phyloP scores from a whole-genome alignment of 257 asterid genomes.

The Apocynum venetum region DNA sequence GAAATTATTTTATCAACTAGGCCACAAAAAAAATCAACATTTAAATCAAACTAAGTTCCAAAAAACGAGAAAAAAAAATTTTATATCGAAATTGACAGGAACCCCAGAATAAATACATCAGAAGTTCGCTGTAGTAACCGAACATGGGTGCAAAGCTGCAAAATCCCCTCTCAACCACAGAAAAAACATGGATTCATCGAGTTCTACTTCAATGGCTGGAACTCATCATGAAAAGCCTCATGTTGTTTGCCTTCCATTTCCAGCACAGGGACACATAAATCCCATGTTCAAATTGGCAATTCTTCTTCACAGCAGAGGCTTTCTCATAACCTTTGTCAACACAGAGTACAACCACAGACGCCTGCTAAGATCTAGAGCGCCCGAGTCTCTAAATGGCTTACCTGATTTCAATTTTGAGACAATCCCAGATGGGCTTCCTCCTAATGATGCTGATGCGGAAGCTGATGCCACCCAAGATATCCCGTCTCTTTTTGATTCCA shows the following conservation, averaged over 20 bases:
- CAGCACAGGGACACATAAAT: slow-evolving; percentile 28
- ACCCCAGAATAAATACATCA: no score
- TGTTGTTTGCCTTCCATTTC: slow-evolving; percentile 24
- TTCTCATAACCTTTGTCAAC: slow-evolving; percentile 28
- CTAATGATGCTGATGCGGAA: slow-evolving; percentile 12
- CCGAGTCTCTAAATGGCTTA: slow-evolving; percentile 11
- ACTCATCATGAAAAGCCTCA: slow-evolving; percentile 6
- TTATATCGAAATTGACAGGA: no score
- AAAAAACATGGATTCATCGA: no score
- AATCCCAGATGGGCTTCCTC: slow-evolving; percentile 32
- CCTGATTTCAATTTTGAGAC: slow-evolving; percentile 19
- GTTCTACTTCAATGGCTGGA: no score
- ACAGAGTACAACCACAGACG: slow-evolving; percentile 30
- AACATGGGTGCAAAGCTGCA: no score
- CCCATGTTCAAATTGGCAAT: slow-evolving; percentile 26
- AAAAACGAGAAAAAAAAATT: no score
- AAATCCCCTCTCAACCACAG: no score
- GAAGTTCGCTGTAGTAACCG: no score
- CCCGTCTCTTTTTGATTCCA: slow-evolving; percentile 19
- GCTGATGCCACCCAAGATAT: slow-evolving; percentile 21
- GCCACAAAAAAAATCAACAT: no score
- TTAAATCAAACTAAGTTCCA: no score
- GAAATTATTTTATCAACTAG: no score
- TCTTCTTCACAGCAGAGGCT: slow-evolving; percentile 23
- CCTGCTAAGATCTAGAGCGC: slow-evolving; percentile 21